Conservation (phyloP, 768 basidiomycete genomes). For the Lactarius sp. region DNA sequence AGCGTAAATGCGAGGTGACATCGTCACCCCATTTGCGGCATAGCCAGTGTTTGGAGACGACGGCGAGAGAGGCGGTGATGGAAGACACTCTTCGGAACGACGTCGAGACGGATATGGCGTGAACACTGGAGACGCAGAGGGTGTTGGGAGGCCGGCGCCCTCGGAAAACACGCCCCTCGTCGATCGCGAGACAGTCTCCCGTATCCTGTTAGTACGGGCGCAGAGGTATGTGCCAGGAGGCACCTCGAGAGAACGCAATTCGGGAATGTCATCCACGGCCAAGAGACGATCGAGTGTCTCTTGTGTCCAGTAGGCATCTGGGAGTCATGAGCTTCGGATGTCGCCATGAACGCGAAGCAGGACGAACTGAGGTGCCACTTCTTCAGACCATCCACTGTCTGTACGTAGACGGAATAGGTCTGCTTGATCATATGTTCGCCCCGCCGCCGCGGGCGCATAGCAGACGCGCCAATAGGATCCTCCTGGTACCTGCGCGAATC, state of each 20-base stretch:
- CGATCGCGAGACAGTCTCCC: conserved; percentile 24
- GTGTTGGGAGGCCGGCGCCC: not conserved
- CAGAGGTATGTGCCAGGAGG: conserved; percentile 61
- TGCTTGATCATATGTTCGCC: conserved; percentile 34
- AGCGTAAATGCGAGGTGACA: conserved; percentile 1
- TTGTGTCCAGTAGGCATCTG: conserved; percentile 75
- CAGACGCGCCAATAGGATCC: conserved; percentile 23
- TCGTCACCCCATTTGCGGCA: not conserved
- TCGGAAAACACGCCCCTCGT: conserved; percentile 13
- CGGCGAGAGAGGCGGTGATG: conserved; percentile 3
- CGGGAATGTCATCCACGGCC: conserved; percentile 56
- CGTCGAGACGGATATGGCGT: conserved; percentile 9
- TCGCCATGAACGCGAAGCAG: not conserved
- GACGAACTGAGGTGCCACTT: conserved; percentile 40
- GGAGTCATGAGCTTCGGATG: conserved; percentile 2
- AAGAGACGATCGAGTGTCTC: conserved; percentile 52
- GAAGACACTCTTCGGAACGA: not conserved
- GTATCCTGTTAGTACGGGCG: conserved; percentile 42
- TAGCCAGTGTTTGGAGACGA: not conserved
- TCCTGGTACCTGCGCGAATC: conserved; percentile 27
- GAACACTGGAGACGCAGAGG: not conserved
- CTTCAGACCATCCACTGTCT: conserved; percentile 29
- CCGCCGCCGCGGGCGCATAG: conserved; percentile 22
- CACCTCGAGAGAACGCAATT: conserved; percentile 48
- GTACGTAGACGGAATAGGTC: conserved; percentile 38